These are phyloP conservation scores for Cytospora leucostoma DNA, from an alignment of 2,329 filamentous ascomycete genomes.

Conservation along the genomic window DNA sequence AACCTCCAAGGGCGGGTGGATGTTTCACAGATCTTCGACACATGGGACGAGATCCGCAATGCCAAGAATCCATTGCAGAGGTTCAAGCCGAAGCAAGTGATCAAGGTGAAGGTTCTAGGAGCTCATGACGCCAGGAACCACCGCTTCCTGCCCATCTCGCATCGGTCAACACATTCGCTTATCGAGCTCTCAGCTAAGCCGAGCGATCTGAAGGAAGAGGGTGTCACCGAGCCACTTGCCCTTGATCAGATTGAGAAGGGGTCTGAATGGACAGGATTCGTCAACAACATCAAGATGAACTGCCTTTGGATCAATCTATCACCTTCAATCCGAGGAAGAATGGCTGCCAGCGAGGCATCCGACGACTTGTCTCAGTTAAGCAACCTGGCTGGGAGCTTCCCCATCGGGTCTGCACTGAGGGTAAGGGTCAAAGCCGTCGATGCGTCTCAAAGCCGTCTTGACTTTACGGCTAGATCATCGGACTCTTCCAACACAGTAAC, in stretches of 20 bases:
- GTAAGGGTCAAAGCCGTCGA: conserved; percentile 79
- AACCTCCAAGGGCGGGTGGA: conserved; percentile 92
- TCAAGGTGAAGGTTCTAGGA: conserved; percentile 78
- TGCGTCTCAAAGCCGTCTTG: conserved; percentile 70
- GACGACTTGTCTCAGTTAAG: conserved; percentile 80
- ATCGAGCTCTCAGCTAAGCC: conserved; percentile 85
- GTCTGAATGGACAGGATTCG: conserved; percentile 74
- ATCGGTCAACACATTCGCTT: conserved; percentile 78
- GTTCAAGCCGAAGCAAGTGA: conserved; percentile 70
- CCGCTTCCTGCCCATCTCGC: conserved; percentile 87
- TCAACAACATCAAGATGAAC: conserved; percentile 83
- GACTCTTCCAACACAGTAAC: conserved; percentile 59
- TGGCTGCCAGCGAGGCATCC: conserved; percentile 80
- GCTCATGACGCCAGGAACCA: conserved; percentile 89
- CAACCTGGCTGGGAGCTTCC: conserved; percentile 78
- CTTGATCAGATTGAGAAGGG: conserved; percentile 73
- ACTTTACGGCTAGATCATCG: conserved; percentile 76
- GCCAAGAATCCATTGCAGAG: conserved; percentile 76
- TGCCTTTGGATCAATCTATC: conserved; percentile 90
- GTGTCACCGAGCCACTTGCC: conserved; percentile 54
- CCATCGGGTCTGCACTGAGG: conserved; percentile 83
- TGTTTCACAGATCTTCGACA: conserved; percentile 85
- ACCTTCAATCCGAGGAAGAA: conserved; percentile 81
- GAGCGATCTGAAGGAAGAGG: conserved; percentile 57
- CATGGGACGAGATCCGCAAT: conserved; percentile 82